Percentiles rank a stretch among this genome's conserved stretches.
Evolutionary conservation across 225 moss, liverwort and hornwort species (phyloP).

Genomic region (Straminergon stramineum): DNA sequence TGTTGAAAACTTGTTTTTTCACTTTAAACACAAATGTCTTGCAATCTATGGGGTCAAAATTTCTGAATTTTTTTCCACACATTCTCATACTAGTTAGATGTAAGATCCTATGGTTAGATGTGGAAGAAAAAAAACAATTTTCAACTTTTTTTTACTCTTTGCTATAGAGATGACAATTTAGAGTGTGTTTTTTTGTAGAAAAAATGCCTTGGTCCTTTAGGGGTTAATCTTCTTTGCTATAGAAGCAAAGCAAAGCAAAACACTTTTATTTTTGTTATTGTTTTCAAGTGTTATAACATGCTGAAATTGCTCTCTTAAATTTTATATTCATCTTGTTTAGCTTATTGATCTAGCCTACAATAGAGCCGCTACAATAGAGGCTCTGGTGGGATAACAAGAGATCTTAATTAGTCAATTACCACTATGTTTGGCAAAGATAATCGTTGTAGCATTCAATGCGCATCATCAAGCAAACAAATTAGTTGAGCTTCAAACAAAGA

Average conservation of each 20-base stretch:
- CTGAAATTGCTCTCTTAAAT: not conserved
- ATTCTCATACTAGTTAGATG: too few relatives aligned
- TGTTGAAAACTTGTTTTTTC: too few relatives aligned
- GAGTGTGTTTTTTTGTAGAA: too few relatives aligned
- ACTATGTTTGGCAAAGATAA: accelerated
- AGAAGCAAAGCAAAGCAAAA: accelerated
- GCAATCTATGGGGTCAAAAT: too few relatives aligned
- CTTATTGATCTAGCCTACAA: accelerated
- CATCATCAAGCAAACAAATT: not conserved
- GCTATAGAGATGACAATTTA: too few relatives aligned
- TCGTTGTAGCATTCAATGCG: accelerated
- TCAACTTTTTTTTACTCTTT: too few relatives aligned
- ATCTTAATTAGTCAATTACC: accelerated
- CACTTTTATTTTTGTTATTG: not conserved
- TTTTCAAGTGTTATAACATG: accelerated
- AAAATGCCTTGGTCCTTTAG: too few relatives aligned
- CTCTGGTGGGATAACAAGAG: accelerated
- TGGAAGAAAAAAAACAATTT: too few relatives aligned
- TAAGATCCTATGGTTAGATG: too few relatives aligned
- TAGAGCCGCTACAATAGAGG: accelerated
- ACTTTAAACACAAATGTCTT: too few relatives aligned
- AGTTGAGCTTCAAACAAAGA: not conserved
- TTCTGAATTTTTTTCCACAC: too few relatives aligned
- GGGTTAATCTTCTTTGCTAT: not conserved
- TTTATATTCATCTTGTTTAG: not conserved